Conservation (phyloP, 163 green algal species). For the Chlorella variabilis region DNA sequence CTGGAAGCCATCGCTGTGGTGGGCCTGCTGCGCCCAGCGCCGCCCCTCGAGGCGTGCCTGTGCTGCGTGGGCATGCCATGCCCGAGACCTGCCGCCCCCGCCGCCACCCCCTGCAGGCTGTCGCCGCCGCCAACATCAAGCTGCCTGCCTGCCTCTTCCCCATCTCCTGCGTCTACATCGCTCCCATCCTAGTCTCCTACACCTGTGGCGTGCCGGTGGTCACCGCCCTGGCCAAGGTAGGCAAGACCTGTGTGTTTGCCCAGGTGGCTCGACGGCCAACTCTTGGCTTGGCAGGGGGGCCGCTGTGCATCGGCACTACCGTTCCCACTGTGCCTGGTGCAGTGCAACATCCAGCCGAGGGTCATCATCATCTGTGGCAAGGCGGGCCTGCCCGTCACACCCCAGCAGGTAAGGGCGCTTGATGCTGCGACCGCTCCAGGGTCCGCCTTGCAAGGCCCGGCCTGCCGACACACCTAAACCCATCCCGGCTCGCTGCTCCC, state of each 20-base stretch:
- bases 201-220: not conserved
- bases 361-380: slow-evolving; percentile 15
- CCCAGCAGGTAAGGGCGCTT: not conserved
- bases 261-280: no score
- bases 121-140: not conserved
- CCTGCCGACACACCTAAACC: no score
- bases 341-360: slow-evolving; percentile 19
- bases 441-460: no score
- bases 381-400: not conserved
- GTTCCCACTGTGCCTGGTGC: not conserved
- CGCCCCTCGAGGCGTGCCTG: no score
- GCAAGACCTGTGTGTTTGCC: not conserved
- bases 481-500: not conserved
- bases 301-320: no score
- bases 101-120: slow-evolving; percentile 4
- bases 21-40: not conserved
- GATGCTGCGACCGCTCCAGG: no score
- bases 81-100: no score
- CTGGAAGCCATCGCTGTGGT: slow-evolving; percentile 12
- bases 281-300: no score
- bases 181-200: not conserved
- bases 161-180: slow-evolving; percentile 27
- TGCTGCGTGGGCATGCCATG: no score
- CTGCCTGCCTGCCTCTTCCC: slow-evolving; percentile 30
- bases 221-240: not conserved